Percentiles rank a stretch among this genome's conserved stretches.
Conservation (phyloP, 306 rosid genomes). For the Sesbania bispinosa region DNA sequence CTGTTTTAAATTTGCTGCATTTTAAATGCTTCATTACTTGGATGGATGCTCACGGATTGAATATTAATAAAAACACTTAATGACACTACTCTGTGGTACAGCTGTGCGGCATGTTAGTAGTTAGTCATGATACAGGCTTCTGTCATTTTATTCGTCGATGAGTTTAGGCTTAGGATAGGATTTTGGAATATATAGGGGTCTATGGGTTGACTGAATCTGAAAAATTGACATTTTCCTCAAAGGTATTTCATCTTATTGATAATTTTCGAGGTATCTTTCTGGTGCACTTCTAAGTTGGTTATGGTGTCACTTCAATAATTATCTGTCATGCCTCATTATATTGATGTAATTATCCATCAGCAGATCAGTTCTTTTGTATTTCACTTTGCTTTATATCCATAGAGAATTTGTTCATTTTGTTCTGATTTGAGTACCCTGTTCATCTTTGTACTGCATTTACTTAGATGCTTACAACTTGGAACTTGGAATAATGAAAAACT, state of each 20-base stretch:
- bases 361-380: neutral
- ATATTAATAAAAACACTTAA: neutral
- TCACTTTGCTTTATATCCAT: neutral
- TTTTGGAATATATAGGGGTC: neutral
- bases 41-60: neutral
- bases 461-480: neutral
- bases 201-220: neutral
- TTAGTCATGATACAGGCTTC: neutral
- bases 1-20: neutral
- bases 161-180: neutral
- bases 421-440: neutral
- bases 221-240: neutral
- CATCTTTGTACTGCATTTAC: neutral
- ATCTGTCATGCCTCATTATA: neutral
- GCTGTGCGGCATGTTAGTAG: neutral
- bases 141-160: neutral
- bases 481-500: neutral
- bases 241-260: neutral
- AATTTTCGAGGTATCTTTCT: neutral
- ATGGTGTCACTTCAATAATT: neutral
- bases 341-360: neutral
- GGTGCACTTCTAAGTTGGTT: neutral
- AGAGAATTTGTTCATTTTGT: conserved; percentile 1
- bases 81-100: neutral
- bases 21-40: no score